Conservation (phyloP, 352 stramenopile genomes). For the Phytopythium mirpurense region DNA sequence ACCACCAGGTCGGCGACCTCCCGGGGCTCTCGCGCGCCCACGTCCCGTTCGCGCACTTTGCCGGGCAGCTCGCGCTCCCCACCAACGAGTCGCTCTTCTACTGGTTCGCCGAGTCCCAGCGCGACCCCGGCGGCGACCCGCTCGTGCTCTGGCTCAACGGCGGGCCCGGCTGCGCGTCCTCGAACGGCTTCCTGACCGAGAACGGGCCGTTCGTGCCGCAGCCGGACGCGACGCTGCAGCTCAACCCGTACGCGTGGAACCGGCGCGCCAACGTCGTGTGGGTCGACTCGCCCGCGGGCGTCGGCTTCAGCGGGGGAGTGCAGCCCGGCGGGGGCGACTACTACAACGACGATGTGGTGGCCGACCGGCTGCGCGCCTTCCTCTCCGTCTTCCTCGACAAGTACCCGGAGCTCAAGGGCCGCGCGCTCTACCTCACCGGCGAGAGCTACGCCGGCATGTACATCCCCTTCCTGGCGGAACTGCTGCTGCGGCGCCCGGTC, state of each 20-base stretch:
- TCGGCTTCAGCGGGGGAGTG: constrained; percentile 69
- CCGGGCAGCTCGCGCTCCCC: constrained; percentile 47
- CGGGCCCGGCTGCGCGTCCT: constrained; percentile 81
- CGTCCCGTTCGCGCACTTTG: constrained; percentile 57
- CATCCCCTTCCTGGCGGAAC: constrained; percentile 72
- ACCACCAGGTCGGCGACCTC: constrained; percentile 44
- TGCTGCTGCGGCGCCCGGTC: constrained; percentile 48
- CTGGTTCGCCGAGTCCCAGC: constrained; percentile 56
- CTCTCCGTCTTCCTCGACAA: constrained; percentile 11
- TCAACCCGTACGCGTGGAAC: constrained; percentile 87
- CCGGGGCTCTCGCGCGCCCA: constrained; percentile 33
- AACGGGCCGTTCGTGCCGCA: constrained; percentile 64
- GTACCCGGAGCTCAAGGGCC: constrained; percentile 39
- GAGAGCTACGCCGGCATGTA: constrained; percentile 88
- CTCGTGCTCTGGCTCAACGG: constrained; percentile 92
- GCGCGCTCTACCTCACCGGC: constrained; percentile 10
- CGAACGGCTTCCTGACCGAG: constrained; percentile 80
- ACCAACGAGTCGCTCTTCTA: constrained; percentile 53
- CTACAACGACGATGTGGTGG: constrained; percentile 52
- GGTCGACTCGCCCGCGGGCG: constrained; percentile 83
- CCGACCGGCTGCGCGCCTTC: constrained; percentile 35
- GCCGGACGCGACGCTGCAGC: constrained; percentile 37
- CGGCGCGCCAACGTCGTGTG: constrained; percentile 84
- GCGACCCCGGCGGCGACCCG: constrained; percentile 44
- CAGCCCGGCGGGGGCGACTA: constrained; percentile 44